Conservation (phyloP, 1,284 basidiomycete genomes). For the Cryptococcus sp. region DNA sequence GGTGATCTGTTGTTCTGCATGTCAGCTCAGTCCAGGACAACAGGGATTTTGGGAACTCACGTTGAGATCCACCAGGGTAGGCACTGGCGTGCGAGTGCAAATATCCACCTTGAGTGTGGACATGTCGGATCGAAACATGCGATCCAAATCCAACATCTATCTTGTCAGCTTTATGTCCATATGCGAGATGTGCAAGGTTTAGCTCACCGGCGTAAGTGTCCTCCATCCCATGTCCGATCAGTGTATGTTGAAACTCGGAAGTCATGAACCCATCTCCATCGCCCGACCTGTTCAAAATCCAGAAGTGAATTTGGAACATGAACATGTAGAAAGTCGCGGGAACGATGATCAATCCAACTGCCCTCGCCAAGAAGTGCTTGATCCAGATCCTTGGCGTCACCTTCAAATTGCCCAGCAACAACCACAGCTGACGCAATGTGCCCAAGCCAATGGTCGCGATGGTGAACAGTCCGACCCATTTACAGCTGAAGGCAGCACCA, state of each 20-base stretch:
- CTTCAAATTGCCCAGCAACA: constrained; percentile 77
- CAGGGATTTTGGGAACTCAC: no score
- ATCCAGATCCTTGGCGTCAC: constrained; percentile 69
- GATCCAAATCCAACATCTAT: constrained; percentile 83
- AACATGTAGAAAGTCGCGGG: constrained; percentile 86
- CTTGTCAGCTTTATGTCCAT: neutral
- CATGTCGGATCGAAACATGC: constrained; percentile 73
- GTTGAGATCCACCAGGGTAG: constrained; percentile 80
- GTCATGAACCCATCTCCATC: constrained; percentile 99
- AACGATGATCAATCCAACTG: constrained; percentile 78
- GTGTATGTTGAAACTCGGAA: constrained; percentile 94
- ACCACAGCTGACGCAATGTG: constrained; percentile 85
- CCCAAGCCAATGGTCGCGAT: constrained; percentile 86
- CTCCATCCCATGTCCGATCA: constrained; percentile 82
- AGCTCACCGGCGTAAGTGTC: constrained; percentile 80
- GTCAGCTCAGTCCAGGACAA: neutral
- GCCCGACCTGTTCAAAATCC: constrained; percentile 79
- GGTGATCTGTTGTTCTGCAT: constrained; percentile 89
- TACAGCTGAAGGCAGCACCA: constrained; percentile 87
- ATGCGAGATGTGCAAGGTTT: neutral
- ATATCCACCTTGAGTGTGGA: constrained; percentile 96
- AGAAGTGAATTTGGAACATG: constrained; percentile 94
- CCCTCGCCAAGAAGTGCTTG: constrained; percentile 81
- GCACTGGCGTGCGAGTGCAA: constrained; percentile 88
- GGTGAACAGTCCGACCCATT: constrained; percentile 99